Conservation (phyloP, 2,329 filamentous ascomycete species). For the Aspergillus tamarii region DNA sequence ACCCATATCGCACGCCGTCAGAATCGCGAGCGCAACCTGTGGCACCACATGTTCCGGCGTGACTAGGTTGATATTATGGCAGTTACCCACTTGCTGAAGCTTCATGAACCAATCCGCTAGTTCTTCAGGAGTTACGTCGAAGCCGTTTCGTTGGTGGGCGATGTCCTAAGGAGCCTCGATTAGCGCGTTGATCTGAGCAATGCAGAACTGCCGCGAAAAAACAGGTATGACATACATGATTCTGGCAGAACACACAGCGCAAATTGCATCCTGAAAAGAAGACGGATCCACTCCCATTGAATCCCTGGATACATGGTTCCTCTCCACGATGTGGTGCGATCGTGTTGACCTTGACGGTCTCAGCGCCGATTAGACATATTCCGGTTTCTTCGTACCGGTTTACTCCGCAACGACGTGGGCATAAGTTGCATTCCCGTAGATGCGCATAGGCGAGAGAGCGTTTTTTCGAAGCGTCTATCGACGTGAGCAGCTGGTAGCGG, state of each 20-base stretch:
- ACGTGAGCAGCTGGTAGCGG: slow-evolving; percentile 69
- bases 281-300: slow-evolving; percentile 77
- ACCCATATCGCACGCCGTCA: slow-evolving; percentile 71
- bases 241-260: slow-evolving; percentile 76
- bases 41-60: slow-evolving; percentile 87
- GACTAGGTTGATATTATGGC: slow-evolving; percentile 89
- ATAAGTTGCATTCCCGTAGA: slow-evolving; percentile 78
- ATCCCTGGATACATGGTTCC: slow-evolving; percentile 81
- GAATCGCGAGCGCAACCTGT: slow-evolving; percentile 75
- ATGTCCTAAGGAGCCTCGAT: slow-evolving; percentile 61
- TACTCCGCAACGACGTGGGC: slow-evolving; percentile 74
- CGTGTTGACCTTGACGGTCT: slow-evolving; percentile 77
- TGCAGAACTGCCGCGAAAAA: slow-evolving; percentile 1
- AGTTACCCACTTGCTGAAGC: slow-evolving; percentile 74
- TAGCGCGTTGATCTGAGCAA: background rate
- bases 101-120: slow-evolving; percentile 83
- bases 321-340: slow-evolving; percentile 87
- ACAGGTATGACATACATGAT: slow-evolving; percentile 52
- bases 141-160: slow-evolving; percentile 77
- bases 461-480: slow-evolving; percentile 72
- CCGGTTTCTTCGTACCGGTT: slow-evolving; percentile 81
- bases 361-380: slow-evolving; percentile 73
- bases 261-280: slow-evolving; percentile 81
- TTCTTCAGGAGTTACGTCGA: slow-evolving; percentile 76
- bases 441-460: slow-evolving; percentile 74